Percentiles rank a stretch among this genome's conserved stretches.
phyloP scores from a whole-genome alignment of 441 rosid genomes.

The Syzygium malaccense region DNA sequence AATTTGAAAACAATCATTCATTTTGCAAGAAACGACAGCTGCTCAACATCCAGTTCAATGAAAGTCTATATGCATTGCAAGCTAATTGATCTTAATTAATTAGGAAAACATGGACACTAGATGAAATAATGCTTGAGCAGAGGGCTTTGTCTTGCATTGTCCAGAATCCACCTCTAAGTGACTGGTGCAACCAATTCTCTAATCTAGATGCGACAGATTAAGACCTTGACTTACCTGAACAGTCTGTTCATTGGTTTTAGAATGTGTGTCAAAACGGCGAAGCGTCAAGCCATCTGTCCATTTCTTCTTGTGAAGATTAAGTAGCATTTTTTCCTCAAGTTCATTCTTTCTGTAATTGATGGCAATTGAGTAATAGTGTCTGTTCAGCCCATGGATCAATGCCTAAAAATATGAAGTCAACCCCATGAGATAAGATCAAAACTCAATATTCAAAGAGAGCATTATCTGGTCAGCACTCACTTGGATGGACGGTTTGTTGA shows the following conservation, averaged over 20 bases:
- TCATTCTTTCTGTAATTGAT: constrained; percentile 97
- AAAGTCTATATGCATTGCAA: background rate
- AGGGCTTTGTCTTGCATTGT: background rate
- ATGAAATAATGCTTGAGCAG: background rate
- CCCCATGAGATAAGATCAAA: background rate
- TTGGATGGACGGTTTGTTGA: constrained; percentile 94
- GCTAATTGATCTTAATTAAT: background rate
- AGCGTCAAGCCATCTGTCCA: constrained; percentile 98
- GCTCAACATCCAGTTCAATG: background rate
- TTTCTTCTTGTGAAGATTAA: constrained; percentile 98
- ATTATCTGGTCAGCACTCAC: constrained; percentile 26
- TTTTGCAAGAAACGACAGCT: background rate
- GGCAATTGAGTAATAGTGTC: constrained; percentile 96
- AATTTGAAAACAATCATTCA: background rate
- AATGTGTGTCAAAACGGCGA: constrained; percentile 76
- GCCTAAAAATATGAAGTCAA: constrained; percentile 39
- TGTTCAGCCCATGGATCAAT: constrained; percentile 87
- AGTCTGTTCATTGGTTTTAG: constrained; percentile 90
- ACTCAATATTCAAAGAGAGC: background rate
- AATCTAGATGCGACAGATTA: background rate
- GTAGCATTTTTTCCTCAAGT: constrained; percentile 98
- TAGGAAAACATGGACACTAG: background rate
- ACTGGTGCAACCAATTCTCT: background rate
- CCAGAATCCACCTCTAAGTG: background rate
- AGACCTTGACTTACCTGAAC: constrained; percentile 59